These are phyloP conservation scores for Podospora appendiculata DNA, from an alignment of 495 filamentous ascomycete species.

Conservation along the genomic window DNA sequence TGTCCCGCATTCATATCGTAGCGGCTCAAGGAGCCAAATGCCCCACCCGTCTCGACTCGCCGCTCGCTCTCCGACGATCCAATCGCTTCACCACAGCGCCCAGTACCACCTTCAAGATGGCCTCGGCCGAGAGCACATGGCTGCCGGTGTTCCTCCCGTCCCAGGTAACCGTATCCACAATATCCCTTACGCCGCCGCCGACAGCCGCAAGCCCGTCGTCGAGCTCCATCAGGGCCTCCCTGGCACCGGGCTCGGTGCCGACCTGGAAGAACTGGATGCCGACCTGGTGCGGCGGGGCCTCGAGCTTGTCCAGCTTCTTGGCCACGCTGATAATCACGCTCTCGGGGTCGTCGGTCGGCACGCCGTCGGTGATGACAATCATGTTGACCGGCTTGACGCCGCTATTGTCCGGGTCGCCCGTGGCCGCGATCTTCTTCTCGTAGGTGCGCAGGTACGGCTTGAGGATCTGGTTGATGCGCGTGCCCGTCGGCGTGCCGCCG, in stretches of 20 bases:
- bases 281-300: slow-evolving; percentile 76
- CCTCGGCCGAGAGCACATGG: slow-evolving; percentile 41
- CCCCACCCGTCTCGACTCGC: slow-evolving; percentile 5
- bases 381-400: slow-evolving; percentile 80
- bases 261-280: slow-evolving; percentile 98
- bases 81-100: slow-evolving; percentile 61
- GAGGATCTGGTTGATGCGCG: slow-evolving; percentile 65
- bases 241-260: slow-evolving; percentile 62
- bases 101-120: slow-evolving; percentile 76
- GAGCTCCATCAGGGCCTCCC: slow-evolving; percentile 57
- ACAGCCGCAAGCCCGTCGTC: slow-evolving; percentile 65
- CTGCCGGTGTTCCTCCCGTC: slow-evolving; percentile 30
- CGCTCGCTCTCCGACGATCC: slow-evolving; percentile 34
- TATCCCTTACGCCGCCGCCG: slow-evolving; percentile 62
- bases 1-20: too few relatives aligned
- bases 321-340: slow-evolving; percentile 59
- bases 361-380: slow-evolving; percentile 90
- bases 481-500: slow-evolving; percentile 70
- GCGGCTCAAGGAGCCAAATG: slow-evolving; percentile 2
- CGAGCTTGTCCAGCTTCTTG: slow-evolving; percentile 58
- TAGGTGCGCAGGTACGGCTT: slow-evolving; percentile 53
- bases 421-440: slow-evolving; percentile 21
- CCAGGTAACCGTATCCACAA: slow-evolving; percentile 89
- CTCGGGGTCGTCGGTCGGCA: slow-evolving; percentile 67
- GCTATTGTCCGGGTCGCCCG: slow-evolving; percentile 34